Base-by-base conservation (phyloP, 2,329 filamentous ascomycete species). In the Penicillium sclerotigenum region DNA sequence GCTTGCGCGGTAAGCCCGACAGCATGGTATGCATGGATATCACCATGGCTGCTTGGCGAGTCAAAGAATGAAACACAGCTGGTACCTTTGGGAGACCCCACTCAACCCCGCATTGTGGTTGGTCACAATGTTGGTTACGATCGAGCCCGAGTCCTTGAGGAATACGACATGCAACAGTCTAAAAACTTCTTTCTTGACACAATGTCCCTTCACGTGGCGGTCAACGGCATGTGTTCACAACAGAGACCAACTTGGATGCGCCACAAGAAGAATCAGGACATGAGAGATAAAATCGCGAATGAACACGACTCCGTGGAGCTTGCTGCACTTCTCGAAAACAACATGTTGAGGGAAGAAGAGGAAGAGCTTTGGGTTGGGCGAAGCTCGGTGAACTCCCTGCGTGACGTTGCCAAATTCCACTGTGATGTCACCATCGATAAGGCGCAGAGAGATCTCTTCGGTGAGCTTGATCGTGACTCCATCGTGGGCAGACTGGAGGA, bases 221-320 rank as follows among this genome's bases (percentile, higher is more conserved):
- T 96, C 24, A 99, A 99, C 70, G 94, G 94, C 59, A 99, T 99
- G 94, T 99, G 94, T 74, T 97, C 94, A 22, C 87, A 89, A 62
- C 94, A 99, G 73, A 84, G 94, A 47, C 94, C 95, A 9, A 96
- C 90, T 0, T 99, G 94, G 94, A 91, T 97, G 87, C 95, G 90
- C 72, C 90, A 96, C 73, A 89, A 91, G 71, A 99, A 99, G 77
- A 91, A 88, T 62, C 83, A 88, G 56, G 93, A 97, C 68, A 68
- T 93, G 43, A 81, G 90, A 47, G 92, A 97, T 59, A 89, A 87
- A 67, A 86, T 93, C 46, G 84, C 89, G 5, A 86, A 81, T 47
- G 83, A 90, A 52, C 87, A 86, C 3, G 83, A 88, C 16, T 87
- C 87, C 52, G 77, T 84, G 7, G 89, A 94, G 61, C 75, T 97